A percentile compares a stretch with the other conserved stretches of the same genome.
phyloP scores from a whole-genome alignment of 306 rosid genomes.

The Adenanthera pavonina region DNA sequence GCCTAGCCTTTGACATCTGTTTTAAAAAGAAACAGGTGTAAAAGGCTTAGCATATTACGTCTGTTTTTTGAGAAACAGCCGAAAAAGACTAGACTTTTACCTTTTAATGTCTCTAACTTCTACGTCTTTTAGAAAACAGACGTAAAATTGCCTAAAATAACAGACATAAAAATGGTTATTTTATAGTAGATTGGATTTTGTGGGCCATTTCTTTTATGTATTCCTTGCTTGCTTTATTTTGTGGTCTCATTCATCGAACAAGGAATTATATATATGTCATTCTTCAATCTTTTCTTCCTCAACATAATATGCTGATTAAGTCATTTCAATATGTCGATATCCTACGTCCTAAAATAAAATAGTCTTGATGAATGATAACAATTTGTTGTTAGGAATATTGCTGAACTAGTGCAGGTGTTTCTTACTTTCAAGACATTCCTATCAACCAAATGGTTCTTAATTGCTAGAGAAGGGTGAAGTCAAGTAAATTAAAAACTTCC shows the following conservation, averaged over 20 bases:
- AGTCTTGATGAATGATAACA: not conserved
- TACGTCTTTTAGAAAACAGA: too few species aligned
- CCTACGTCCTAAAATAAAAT: not conserved
- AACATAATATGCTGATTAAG: not conserved
- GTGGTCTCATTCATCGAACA: not conserved
- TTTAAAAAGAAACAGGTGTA: too few species aligned
- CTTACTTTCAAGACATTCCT: not conserved
- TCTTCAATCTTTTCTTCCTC: not conserved
- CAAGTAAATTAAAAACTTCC: not conserved
- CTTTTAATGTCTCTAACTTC: too few species aligned
- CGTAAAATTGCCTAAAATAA: too few species aligned
- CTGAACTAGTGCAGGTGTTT: not conserved
- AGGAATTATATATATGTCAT: not conserved
- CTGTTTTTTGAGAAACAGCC: too few species aligned
- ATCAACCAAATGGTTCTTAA: constrained; percentile 11
- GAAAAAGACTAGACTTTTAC: too few species aligned
- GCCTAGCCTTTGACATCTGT: too few species aligned
- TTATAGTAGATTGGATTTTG: not conserved
- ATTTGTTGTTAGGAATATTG: not conserved
- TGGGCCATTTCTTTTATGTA: constrained; percentile 27
- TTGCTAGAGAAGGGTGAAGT: constrained; percentile 23
- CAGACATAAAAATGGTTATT: too few species aligned
- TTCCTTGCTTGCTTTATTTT: constrained; percentile 5
- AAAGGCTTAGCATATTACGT: too few species aligned
- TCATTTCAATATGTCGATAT: not conserved